Percentiles rank a stretch among this genome's conserved stretches.
Conservation (phyloP, 257 asterid genomes). For the Echium plantagineum region DNA sequence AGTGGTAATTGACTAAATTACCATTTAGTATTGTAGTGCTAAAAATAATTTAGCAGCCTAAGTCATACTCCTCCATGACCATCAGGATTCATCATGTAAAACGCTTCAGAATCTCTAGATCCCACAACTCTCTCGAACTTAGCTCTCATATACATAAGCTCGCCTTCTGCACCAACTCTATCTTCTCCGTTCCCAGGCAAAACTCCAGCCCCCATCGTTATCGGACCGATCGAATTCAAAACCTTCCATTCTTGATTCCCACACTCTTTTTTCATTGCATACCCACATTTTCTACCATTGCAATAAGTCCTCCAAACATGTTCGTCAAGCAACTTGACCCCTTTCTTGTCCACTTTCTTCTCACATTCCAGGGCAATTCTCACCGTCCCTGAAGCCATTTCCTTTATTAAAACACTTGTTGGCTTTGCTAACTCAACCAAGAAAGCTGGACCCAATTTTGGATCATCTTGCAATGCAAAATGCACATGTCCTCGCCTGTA, state of each 20-base stretch:
- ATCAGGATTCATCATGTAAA: constrained; percentile 83
- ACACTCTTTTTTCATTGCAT: constrained; percentile 54
- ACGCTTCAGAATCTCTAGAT: constrained; percentile 68
- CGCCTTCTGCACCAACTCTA: constrained; percentile 36
- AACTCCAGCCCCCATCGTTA: constrained; percentile 80
- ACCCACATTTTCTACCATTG: constrained; percentile 64
- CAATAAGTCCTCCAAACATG: constrained; percentile 66
- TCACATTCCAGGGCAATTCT: constrained; percentile 62
- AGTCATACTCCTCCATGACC: too few relatives aligned
- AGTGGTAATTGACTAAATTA: too few relatives aligned
- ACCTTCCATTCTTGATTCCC: constrained; percentile 66
- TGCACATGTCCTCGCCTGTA: constrained; percentile 61
- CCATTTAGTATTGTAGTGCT: too few relatives aligned
- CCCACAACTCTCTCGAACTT: constrained; percentile 74
- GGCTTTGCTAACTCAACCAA: constrained; percentile 54
- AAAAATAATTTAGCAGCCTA: too few relatives aligned
- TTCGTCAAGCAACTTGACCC: constrained; percentile 38
- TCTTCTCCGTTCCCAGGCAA: constrained; percentile 31
- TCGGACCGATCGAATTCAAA: constrained; percentile 52
- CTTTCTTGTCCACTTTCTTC: constrained; percentile 30
- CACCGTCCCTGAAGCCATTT: constrained; percentile 70
- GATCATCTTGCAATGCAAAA: constrained; percentile 54
- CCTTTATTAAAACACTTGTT: constrained; percentile 45
- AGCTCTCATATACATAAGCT: constrained; percentile 74
- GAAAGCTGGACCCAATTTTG: constrained; percentile 39